A percentile compares a stretch with the other conserved stretches of the same genome.
Evolutionary conservation across 1,284 basidiomycete species (phyloP).

Genomic region (Cystobasidiaceae sp.): DNA sequence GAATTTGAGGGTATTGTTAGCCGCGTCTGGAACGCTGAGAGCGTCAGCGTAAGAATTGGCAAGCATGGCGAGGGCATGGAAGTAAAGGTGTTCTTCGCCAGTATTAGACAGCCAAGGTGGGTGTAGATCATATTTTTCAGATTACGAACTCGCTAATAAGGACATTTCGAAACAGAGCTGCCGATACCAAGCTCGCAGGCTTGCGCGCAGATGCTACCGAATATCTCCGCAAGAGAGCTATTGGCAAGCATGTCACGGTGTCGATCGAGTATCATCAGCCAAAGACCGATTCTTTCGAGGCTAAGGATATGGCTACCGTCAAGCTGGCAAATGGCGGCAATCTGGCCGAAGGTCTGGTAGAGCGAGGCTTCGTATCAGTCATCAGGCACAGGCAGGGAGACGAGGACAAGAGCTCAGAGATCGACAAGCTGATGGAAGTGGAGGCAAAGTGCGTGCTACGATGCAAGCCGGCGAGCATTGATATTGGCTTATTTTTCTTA

Average conservation of each 20-base stretch:
- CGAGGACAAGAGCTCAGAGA: slow-evolving; percentile 88
- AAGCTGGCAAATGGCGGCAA: slow-evolving; percentile 57
- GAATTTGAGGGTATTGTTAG: slow-evolving; percentile 76
- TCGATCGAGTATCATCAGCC: slow-evolving; percentile 83
- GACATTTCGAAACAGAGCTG: slow-evolving; percentile 51
- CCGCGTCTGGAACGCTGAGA: slow-evolving; percentile 88
- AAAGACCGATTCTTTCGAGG: slow-evolving; percentile 64
- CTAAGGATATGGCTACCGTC: slow-evolving; percentile 82
- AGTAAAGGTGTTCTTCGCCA: slow-evolving; percentile 79
- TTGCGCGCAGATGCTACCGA: slow-evolving; percentile 87
- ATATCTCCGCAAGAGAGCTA: slow-evolving; percentile 80
- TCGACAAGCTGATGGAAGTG: slow-evolving; percentile 89
- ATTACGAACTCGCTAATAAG: too few species aligned
- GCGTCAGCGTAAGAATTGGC: slow-evolving; percentile 63
- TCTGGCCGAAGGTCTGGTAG: slow-evolving; percentile 83
- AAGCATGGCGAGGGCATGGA: slow-evolving; percentile 71
- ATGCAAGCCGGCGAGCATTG: not conserved
- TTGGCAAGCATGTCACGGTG: slow-evolving; percentile 81
- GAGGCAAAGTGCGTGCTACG: slow-evolving; percentile 67
- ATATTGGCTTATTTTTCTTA: not conserved
- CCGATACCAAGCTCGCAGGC: slow-evolving; percentile 79
- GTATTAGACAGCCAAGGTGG: slow-evolving; percentile 77
- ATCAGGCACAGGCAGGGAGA: slow-evolving; percentile 87
- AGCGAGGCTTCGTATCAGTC: slow-evolving; percentile 83
- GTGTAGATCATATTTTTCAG: too few species aligned